Base-by-base conservation (phyloP, 768 basidiomycete genomes). In the Sporobolomyces pararoseus region DNA sequence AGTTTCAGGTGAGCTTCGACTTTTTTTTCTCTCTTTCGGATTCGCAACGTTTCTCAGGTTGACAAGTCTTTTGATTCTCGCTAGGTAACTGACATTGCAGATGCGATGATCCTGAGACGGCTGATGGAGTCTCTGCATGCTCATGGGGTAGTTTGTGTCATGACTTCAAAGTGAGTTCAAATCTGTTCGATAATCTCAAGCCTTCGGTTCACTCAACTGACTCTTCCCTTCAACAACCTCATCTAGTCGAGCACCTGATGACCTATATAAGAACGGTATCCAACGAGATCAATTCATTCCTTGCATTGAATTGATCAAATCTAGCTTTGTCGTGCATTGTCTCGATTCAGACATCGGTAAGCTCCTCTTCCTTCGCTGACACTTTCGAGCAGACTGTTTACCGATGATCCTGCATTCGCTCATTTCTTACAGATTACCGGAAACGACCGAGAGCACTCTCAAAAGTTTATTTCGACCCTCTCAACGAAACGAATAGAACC, bases 201-300 rank as follows among this genome's bases (percentile, higher is more conserved):
- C 6, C 46, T 47, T 13, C 65, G n/a, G n/a, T n/a, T 27, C 27
- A 44, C 35, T 37, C n/a, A 35, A 19, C 58, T 31, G n/a, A 54
- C 29, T 55, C 7, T 50, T n/a, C 1, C 13, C 47, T 0, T 5
- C 27, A 17, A 34, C 23, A 42, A 9, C 39, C 55, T 0, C 17
- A 39, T 64, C 2, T 75, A 99, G 95, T 81, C 96, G 96, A 68
- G 92, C 96, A 78, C 96, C 96, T 3, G 89, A 97, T 76, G 91
- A 97, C 35, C 83, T 99, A 1, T 99, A 99, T 83, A 94, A 95
- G 85, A 98, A 98, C 73, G 96, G 96, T 0, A 96, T 99, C 50
- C 96, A 99, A 78, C 86, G 96, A 4, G 85, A 88, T 6, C 94
- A 91, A 76, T 99, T 99, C 81, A 78, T 97, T 53, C 96, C 96